These are phyloP conservation scores for Russula sp. DNA, from an alignment of 768 basidiomycete species.

Conservation along the genomic window DNA sequence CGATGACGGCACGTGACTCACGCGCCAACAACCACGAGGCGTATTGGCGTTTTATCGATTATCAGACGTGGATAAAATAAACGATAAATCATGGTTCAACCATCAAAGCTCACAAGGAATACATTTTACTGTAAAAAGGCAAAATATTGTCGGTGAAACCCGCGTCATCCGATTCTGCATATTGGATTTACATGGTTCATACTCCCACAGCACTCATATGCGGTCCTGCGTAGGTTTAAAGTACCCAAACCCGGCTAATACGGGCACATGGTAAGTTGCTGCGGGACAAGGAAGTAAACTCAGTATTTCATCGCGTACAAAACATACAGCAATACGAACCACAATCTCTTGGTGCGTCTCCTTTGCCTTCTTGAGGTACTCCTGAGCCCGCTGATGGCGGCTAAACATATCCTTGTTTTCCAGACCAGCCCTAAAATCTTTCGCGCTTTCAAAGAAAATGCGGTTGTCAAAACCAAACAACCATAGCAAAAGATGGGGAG, in stretches of 20 bases:
- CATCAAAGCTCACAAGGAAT: background rate
- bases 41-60: no score
- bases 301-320: background rate
- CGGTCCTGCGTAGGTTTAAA: background rate
- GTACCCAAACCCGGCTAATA: background rate
- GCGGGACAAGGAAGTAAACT: background rate
- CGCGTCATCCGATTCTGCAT: background rate
- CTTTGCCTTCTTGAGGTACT: conserved; percentile 14
- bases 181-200: background rate
- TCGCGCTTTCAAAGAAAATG: background rate
- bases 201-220: background rate
- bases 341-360: conserved; percentile 9
- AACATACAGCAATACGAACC: background rate
- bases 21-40: no score
- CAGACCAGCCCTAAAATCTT: conserved; percentile 10
- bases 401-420: conserved; percentile 3
- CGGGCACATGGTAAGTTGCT: conserved; percentile 2
- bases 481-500: no score
- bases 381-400: background rate
- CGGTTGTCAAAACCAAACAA: background rate
- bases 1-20: no score
- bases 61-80: no score
- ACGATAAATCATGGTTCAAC: no score
- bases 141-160: background rate
- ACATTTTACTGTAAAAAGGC: background rate